Base-by-base conservation (phyloP, 2,329 filamentous ascomycete species). In the Phialophora expanda region DNA sequence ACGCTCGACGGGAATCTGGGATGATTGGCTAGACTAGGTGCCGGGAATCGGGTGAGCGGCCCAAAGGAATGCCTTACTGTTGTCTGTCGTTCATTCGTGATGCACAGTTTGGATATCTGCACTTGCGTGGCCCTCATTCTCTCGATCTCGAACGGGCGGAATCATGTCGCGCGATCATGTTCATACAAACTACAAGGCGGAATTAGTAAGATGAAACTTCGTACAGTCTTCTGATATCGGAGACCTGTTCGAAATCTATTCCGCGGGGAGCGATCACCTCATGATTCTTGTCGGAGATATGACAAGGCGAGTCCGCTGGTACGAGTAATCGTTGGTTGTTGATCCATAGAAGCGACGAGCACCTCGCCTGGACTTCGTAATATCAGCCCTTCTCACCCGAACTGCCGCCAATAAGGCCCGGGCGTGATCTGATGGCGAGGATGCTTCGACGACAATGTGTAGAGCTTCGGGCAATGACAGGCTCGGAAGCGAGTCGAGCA, bases 11-110 rank as follows among this genome's bases (percentile, higher is more conserved):
- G 22, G 7, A 30, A 20, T 38, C 26, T 20, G n/a, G 30, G 34
- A 20, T 58, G 58, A 61, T 61, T 61, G 58, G 46, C 30, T 54
- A 28, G 17, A 26, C 14, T 34, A 50, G 17, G 38, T 6, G 17
- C 14, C n/a, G 38, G 38, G 6, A 44, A 3, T 44, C 38, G 14
- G 30, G 14, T 44, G 41, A 50, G 14, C 8, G 44, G 12, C 20
- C 30, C n/a, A 20, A 32, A 38, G 24, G 32, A 24, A 17, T 56
- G 32, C 22, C 61, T 66, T 61, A 64, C 83, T 1, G 89, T 91
- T 1, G 93, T 96, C 78, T 97, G 93, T 75, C 93, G 88, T 81
- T 97, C 92, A 79, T 93, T 96, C 92, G 9, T 96, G 76, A 97
- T 90, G 64, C 93, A 93, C 84, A 12, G 90, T 86, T 76, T 81